Conservation (phyloP, 139 green algal genomes). For the Medakamo hakoo region DNA sequence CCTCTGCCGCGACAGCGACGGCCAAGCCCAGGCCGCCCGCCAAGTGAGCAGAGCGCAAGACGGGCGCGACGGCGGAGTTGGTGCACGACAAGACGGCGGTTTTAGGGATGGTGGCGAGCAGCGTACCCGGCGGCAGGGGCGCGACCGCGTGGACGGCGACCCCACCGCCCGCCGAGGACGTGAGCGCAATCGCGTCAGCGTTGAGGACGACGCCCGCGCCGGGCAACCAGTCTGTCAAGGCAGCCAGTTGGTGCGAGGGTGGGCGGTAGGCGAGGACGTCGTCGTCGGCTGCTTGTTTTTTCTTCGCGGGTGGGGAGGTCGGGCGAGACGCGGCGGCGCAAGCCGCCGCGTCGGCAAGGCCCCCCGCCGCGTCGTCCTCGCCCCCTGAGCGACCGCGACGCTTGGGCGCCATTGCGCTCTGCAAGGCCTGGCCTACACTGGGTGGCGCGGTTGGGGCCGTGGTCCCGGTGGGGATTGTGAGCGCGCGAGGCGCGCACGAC, state of each 20-base stretch:
- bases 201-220: slow-evolving; percentile 5
- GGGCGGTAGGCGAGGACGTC: too few species aligned
- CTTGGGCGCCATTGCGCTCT: too few species aligned
- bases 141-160: slow-evolving; percentile 2
- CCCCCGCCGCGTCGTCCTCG: too few species aligned
- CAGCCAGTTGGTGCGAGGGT: not conserved
- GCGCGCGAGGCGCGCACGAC: too few species aligned
- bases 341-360: too few species aligned
- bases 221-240: slow-evolving; percentile 16
- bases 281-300: not conserved
- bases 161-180: slow-evolving; percentile 7
- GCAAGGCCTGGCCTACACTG: too few species aligned
- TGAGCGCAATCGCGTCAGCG: slow-evolving; percentile 4
- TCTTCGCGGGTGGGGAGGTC: too few species aligned
- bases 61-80: slow-evolving; percentile 20
- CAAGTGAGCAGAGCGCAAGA: slow-evolving; percentile 35
- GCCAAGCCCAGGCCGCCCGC: slow-evolving; percentile 47
- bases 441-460: too few species aligned
- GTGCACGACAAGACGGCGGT: slow-evolving; percentile 25
- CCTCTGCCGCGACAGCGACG: slow-evolving; percentile 54
- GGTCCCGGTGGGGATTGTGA: too few species aligned
- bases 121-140: not conserved
- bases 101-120: slow-evolving; percentile 44
- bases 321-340: too few species aligned
- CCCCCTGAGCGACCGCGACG: too few species aligned